Evolutionary conservation across 768 basidiomycete species (phyloP), one percentile per base, ranked within the genome.

Genomic region (Boletus sensibilis): DNA sequence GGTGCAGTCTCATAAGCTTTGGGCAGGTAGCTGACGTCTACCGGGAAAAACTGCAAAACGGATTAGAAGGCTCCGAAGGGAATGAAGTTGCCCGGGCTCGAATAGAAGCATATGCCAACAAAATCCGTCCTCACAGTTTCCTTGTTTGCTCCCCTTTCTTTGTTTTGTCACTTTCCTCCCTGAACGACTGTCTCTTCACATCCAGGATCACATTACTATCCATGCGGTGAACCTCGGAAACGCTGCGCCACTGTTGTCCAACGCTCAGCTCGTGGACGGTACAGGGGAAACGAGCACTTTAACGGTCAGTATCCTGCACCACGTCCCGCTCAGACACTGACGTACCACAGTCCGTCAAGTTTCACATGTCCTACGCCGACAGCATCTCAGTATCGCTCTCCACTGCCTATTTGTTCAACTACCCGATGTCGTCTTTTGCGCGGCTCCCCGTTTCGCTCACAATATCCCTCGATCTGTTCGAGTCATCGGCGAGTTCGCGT

Each of bases 291-390:
- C 55, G 40, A 55, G 51, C n/a, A 37, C 56, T 42, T 60, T 62
- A 14, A 71, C 70, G 11, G 79, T 78, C 47, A 64, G 74, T 66
- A 39, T 27, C 25, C 25, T 50, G 40, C 21, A 14, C 21, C 42
- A 27, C 29, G 4, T 50, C 8, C 6, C 23, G 23, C 49, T 38
- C 49, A 50, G 56, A 49, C 55, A 55, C 52, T 72, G 35, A 65
- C 61, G n/a, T 52, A 50, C 41, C 41, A 40, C 64, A 95, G 92
- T 82, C 87, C 63, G 85, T 86, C 44, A 86, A 93, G 70, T 86
- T 96, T 49, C 92, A 93, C 64, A 76, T 95, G 65, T 81, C 83
- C 50, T 98, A 98, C 67, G 79, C 80, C 7, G 97, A 98, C 70
- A 84, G 85, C 9, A 64, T 94, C 40, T 92, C 94, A 3, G 76